Conservation (phyloP, 495 filamentous ascomycete species). For the Podospora australis region DNA sequence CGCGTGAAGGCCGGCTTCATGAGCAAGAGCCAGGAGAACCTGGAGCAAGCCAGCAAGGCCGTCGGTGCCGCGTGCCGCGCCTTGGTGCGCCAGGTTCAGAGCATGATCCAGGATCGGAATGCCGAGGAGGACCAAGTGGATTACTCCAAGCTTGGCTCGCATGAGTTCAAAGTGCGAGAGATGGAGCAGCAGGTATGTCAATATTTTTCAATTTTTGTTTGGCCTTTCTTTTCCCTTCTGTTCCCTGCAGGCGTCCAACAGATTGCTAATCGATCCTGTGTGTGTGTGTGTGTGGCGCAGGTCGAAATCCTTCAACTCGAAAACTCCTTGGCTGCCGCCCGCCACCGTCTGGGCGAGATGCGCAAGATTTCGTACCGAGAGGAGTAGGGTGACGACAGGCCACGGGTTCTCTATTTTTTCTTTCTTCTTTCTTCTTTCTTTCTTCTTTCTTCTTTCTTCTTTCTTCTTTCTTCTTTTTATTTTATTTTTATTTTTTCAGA, state of each 20-base stretch:
- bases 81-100: conserved; percentile 88
- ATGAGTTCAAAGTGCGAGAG: conserved; percentile 97
- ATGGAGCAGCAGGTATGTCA: conserved; percentile 99
- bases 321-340: conserved; percentile 73
- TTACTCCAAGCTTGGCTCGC: conserved; percentile 75
- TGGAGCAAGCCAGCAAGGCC: conserved; percentile 88
- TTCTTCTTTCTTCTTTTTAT: too few species aligned
- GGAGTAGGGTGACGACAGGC: conserved; percentile 37
- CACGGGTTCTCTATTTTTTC: too few species aligned
- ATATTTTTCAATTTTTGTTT: too few species aligned
- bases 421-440: too few species aligned
- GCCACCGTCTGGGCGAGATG: conserved; percentile 90
- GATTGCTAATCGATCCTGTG: conserved; percentile 4
- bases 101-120: conserved; percentile 81
- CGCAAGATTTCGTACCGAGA: conserved; percentile 96
- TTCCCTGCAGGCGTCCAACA: neutral
- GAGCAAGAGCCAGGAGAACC: conserved; percentile 86
- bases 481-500: too few species aligned
- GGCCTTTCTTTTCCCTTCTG: conserved; percentile 8
- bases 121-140: conserved; percentile 81
- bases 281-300: conserved; percentile 38
- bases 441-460: too few species aligned
- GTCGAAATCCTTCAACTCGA: conserved; percentile 97
- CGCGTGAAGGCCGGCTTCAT: conserved; percentile 97
- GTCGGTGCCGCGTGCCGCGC: conserved; percentile 82